Evolutionary conservation across 2,329 filamentous ascomycete species (phyloP).

Genomic region (Ceratocystiopsis sp.): DNA sequence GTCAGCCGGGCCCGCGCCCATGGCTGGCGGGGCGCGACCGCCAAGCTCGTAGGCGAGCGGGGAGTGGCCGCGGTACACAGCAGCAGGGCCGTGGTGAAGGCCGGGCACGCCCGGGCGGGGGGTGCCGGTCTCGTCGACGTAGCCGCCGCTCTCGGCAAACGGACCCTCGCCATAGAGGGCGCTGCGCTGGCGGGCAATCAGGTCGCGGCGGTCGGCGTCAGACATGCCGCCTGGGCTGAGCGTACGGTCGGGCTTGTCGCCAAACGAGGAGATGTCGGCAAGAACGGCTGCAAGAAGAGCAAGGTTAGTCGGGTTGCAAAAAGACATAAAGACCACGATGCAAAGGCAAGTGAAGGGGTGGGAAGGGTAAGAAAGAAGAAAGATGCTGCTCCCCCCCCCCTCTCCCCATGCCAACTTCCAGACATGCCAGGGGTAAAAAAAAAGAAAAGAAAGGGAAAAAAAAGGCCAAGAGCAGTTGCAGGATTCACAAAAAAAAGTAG

Average conservation of each 20-base stretch:
- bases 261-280: constrained; percentile 24
- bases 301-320: constrained; percentile 12
- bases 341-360: not conserved
- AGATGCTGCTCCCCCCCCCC: not conserved
- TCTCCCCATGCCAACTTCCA: not conserved
- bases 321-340: not conserved
- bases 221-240: constrained; percentile 73
- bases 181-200: constrained; percentile 90
- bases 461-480: constrained; percentile 4
- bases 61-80: constrained; percentile 62
- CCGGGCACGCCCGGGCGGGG: constrained; percentile 50
- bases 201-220: constrained; percentile 87
- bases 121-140: constrained; percentile 50
- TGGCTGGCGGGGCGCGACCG: constrained; percentile 27
- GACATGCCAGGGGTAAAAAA: not conserved
- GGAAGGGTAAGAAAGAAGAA: not conserved
- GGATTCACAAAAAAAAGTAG: constrained; percentile 5
- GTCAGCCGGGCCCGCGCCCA: constrained; percentile 14
- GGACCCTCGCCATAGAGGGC: constrained; percentile 71
- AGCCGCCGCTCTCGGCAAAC: constrained; percentile 49
- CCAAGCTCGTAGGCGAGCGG: constrained; percentile 58
- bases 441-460: not conserved
- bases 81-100: constrained; percentile 33
- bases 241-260: constrained; percentile 67
- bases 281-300: constrained; percentile 29